Conservation (phyloP, 169 alveolate genomes). For the Babesia bigemina region DNA sequence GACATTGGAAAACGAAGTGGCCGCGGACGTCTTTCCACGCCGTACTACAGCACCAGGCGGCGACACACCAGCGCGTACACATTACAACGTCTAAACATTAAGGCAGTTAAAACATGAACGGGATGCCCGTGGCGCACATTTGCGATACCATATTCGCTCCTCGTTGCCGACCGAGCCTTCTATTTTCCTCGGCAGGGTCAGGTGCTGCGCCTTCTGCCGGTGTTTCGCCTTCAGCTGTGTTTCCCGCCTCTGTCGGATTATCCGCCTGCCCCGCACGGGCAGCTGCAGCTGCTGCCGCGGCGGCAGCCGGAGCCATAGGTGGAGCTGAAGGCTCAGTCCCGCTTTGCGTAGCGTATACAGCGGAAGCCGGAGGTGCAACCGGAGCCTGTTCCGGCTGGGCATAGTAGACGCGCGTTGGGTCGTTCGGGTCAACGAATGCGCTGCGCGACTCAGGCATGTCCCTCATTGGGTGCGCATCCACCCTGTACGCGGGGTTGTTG, state of each 20-base stretch:
- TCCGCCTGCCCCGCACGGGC: not conserved
- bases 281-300: not conserved
- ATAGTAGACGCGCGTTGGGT: conserved; percentile 56
- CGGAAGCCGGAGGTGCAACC: no score
- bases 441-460: conserved; percentile 33
- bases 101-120: not conserved
- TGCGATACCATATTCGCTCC: conserved; percentile 1
- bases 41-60: not conserved
- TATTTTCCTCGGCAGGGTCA: not conserved
- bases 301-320: not conserved
- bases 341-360: not conserved
- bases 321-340: not conserved
- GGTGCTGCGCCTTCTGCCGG: not conserved
- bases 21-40: not conserved
- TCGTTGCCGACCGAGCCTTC: not conserved
- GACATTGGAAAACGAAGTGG: conserved; percentile 32
- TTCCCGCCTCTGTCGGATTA: no score
- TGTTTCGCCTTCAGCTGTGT: not conserved
- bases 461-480: conserved; percentile 39
- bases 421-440: conserved; percentile 68
- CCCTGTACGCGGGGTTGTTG: conserved; percentile 43
- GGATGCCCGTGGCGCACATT: not conserved
- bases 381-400: conserved; percentile 41
- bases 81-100: not conserved
- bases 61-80: conserved; percentile 4